Base-by-base conservation (phyloP, 148 eudicot genomes). In the Rhododendron williamsianum region DNA sequence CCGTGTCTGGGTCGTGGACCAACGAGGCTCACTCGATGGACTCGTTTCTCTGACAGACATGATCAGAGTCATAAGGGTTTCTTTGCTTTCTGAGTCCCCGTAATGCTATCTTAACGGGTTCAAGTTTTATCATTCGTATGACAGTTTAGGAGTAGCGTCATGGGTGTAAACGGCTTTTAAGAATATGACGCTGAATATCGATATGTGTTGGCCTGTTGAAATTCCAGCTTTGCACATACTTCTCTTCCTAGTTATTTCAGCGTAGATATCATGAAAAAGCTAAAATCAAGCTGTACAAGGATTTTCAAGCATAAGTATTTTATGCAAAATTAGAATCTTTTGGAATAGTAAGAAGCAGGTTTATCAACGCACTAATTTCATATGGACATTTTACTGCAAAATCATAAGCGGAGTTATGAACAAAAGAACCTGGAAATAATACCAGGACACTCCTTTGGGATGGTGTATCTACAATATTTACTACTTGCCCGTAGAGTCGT, bases 11-110 rank as follows among this genome's bases (percentile, higher is more conserved):
- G 95, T 93, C 15, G 91, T 91, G 18, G 92, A 92, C 41, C 85
- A 52, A 1, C 78, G 67, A 2, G 95, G 96, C 23, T 19, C 84
- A 36, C 92, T 96, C 2, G 85, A 86, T 1, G 99, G 99, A 27
- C 88, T 95, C n/a, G 89, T 96, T 27, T 93, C 99, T 6, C 93
- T 96, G 10, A 93, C 98, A 0, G 99, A 95, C 84, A 87, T 96
- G 60, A 94, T 95, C n/a, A 86, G 94, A 33, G 90, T 87, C 0
- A 87, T 90, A 2, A 92, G 99, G 81, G 85, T 82, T 15, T 89
- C 93, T 67, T 78, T 95, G 74, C 85, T 93, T 8, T 86, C 90
- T 2, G 83, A 86, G 83, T 85, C 84, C 30, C 18, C 25, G 23
- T 81, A 74, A 38, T 36, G 12, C 15, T 5, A 6, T 15, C 23